A percentile compares a stretch with the other conserved stretches of the same genome.
Conservation (phyloP, 495 filamentous ascomycete species). For the Aspergillus sclerotioniger region DNA sequence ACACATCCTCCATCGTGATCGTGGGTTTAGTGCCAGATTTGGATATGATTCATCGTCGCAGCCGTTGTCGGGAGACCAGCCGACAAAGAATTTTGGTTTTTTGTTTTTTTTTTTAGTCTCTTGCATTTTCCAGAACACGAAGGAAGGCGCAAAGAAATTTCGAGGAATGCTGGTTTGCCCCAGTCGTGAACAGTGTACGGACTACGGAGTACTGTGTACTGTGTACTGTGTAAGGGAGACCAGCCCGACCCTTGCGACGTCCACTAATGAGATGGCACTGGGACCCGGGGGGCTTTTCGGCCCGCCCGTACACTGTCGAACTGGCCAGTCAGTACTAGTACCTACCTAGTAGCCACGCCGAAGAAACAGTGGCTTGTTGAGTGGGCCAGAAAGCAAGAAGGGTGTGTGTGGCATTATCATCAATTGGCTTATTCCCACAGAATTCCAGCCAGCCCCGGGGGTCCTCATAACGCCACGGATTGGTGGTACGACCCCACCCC, state of each 20-base stretch:
- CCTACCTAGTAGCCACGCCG: background rate
- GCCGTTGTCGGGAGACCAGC: background rate
- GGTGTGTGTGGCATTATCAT: background rate
- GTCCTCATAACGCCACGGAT: background rate
- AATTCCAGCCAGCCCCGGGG: background rate
- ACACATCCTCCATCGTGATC: background rate
- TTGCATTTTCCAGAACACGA: slow-evolving; percentile 18
- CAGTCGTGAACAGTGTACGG: background rate
- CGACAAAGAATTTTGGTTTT: too few relatives aligned
- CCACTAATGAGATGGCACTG: slow-evolving; percentile 17
- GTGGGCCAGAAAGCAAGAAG: slow-evolving; percentile 1
- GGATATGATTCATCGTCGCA: background rate
- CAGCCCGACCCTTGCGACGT: slow-evolving; percentile 5
- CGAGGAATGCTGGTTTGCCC: slow-evolving; percentile 12
- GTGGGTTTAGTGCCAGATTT: background rate
- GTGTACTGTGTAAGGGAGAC: slow-evolving; percentile 3
- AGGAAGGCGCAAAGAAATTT: slow-evolving; percentile 23
- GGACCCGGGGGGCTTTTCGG: slow-evolving; percentile 16
- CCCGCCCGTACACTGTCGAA: slow-evolving; percentile 10
- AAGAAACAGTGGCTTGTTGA: slow-evolving; percentile 13
- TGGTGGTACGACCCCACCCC: slow-evolving; percentile 5
- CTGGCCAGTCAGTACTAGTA: slow-evolving; percentile 20
- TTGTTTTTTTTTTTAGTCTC: too few relatives aligned
- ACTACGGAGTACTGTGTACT: too few relatives aligned
- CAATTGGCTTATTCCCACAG: background rate